Evolutionary conservation across 2,329 filamentous ascomycete species (phyloP).

Genomic region (Nothopassalora personata): DNA sequence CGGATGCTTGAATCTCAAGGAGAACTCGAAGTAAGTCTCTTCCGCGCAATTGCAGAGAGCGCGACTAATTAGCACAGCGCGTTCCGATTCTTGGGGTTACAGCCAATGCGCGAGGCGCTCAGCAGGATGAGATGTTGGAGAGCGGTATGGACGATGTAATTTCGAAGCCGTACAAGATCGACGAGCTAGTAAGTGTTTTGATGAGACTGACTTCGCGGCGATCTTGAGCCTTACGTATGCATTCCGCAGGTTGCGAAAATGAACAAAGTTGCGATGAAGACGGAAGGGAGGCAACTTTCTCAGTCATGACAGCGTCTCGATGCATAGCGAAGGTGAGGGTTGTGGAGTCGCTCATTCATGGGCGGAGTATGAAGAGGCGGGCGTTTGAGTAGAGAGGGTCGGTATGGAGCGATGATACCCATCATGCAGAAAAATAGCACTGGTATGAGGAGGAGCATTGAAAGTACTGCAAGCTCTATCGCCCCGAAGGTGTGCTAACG

Average conservation of each 20-base stretch:
- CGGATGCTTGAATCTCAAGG: slow-evolving; percentile 23
- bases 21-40: slow-evolving; percentile 8
- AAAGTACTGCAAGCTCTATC: too few relatives aligned
- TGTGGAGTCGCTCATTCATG: neutral
- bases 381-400: neutral
- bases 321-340: neutral
- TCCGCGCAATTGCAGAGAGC: neutral
- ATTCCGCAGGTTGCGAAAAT: slow-evolving; percentile 13
- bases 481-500: neutral
- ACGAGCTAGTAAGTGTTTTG: slow-evolving; percentile 26
- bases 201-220: neutral
- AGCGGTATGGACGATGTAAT: slow-evolving; percentile 33
- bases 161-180: slow-evolving; percentile 31
- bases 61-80: neutral
- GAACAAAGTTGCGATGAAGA: neutral
- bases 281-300: neutral
- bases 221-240: slow-evolving; percentile 4
- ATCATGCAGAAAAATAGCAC: neutral
- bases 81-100: slow-evolving; percentile 32
- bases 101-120: slow-evolving; percentile 32
- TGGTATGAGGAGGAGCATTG: neutral
- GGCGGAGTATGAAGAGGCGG: neutral
- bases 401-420: neutral
- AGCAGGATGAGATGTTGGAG: slow-evolving; percentile 28
- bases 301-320: neutral